A percentile compares a stretch with the other conserved stretches of the same genome.
Conservation (phyloP, 352 stramenopile species). For the Globisporangium emineosum region DNA sequence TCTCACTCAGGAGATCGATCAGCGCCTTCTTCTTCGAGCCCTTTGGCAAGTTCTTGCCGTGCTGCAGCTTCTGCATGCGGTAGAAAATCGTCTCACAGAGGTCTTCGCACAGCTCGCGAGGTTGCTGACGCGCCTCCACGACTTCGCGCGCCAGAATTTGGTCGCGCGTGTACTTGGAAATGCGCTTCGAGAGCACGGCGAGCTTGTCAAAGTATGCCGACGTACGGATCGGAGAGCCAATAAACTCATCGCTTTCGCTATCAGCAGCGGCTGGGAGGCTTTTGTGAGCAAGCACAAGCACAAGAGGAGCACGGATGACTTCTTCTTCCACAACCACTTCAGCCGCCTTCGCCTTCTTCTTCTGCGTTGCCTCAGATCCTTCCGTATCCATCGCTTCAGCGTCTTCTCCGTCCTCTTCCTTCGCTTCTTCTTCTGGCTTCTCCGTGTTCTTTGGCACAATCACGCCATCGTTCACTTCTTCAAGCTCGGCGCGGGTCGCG, state of each 20-base stretch:
- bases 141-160: slow-evolving; percentile 64
- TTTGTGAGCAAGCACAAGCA: slow-evolving; percentile 14
- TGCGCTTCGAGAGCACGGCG: slow-evolving; percentile 54
- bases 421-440: slow-evolving; percentile 15
- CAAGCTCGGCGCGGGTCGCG: slow-evolving; percentile 63
- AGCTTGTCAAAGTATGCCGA: slow-evolving; percentile 58
- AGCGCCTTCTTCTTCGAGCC: slow-evolving; percentile 97
- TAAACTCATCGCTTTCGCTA: slow-evolving; percentile 9
- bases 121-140: slow-evolving; percentile 65
- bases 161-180: slow-evolving; percentile 66
- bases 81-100: slow-evolving; percentile 95
- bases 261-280: not conserved
- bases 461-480: slow-evolving; percentile 42
- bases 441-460: slow-evolving; percentile 34
- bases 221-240: slow-evolving; percentile 5
- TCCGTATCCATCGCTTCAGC: not conserved
- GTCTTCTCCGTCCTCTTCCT: slow-evolving; percentile 18
- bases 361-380: not conserved
- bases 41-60: slow-evolving; percentile 86
- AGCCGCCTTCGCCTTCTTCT: slow-evolving; percentile 16
- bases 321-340: slow-evolving; percentile 4
- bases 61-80: slow-evolving; percentile 87
- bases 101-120: slow-evolving; percentile 78
- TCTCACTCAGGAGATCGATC: slow-evolving; percentile 91
- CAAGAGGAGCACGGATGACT: slow-evolving; percentile 6